Evolutionary conservation across 2,329 filamentous ascomycete species (phyloP), one percentile per base, ranked within the genome.

Genomic region (Pseudocercospora fijiensis): DNA sequence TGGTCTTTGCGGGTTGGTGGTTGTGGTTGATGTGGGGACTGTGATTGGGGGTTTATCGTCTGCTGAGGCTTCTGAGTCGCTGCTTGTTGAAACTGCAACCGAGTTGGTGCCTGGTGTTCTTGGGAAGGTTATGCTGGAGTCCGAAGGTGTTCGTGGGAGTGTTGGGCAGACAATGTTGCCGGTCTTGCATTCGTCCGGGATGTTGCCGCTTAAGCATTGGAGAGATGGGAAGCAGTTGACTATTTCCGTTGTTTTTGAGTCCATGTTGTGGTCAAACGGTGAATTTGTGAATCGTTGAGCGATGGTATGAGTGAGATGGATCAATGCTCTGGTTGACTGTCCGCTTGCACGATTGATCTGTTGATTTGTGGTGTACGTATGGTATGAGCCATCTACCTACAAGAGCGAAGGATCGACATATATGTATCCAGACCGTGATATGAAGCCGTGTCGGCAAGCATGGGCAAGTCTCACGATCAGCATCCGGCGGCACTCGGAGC

Each of bases 171-270:
- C 66, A 24, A 67, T 58, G 43, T 67, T 64, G 49, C 64, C 66
- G 11, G 52, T 62, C 26, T 64, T 66, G 64, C 68, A 70, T 57
- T 65, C 66, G 20, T 68, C 63, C 3, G 66, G 68, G 3, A 68
- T 59, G 33, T 63, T 63, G 41, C 68, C 68, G 57, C 62, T 60
- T 41, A 70, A 60, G 45, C 68, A 70, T 64, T 68, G 66, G 11
- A 67, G 43, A 7, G 65, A 66, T 9, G 66, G 66, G 27, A 68
- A 70, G 60, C 68, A 70, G 45, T 68, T 66, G 28, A 64, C 59
- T 7, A 66, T 57, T 22, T 66, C 66, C 22, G 53, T 62, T n/a
- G 67, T 47, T 47, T 58, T 57, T 11, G 30, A 27, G 45, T 66
- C 47, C 28, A 63, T 60, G 37, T 62, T 62, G 58, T 65, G 43